Conservation (phyloP, 257 asterid genomes). For the Ophiorrhiza pumila region DNA sequence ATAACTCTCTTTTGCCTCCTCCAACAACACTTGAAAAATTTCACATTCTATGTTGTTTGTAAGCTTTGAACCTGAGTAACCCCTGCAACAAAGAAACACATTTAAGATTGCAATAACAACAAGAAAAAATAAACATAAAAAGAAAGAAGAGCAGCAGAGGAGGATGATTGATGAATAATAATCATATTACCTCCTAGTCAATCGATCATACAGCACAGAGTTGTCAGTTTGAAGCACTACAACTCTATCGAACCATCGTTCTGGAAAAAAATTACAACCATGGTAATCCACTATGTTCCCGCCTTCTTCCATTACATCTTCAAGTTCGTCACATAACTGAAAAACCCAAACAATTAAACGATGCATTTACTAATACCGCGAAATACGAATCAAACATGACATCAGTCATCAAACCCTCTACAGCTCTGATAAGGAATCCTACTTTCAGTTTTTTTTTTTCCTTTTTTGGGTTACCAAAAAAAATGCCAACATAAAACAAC, state of each 20-base stretch:
- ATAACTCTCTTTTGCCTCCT: constrained; percentile 90
- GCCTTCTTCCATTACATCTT: constrained; percentile 87
- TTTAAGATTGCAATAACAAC: not conserved
- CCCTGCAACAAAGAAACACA: constrained; percentile 38
- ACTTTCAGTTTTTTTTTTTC: not conserved
- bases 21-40: constrained; percentile 78
- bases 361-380: not conserved
- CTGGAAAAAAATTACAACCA: constrained; percentile 93
- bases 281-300: constrained; percentile 96
- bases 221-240: constrained; percentile 86
- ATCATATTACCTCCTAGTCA: constrained; percentile 60
- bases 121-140: not conserved
- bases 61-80: constrained; percentile 77
- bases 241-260: constrained; percentile 82
- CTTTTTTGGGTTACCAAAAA: too few relatives aligned
- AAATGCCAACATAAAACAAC: too few relatives aligned
- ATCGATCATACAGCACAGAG: constrained; percentile 67
- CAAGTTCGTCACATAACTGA: constrained; percentile 93
- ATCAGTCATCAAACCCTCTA: not conserved
- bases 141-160: not conserved
- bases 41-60: constrained; percentile 82
- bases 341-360: not conserved
- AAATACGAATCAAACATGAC: not conserved
- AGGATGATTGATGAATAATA: too few relatives aligned
- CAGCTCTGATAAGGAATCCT: not conserved